Conservation (phyloP, 164 flowering plant genomes). For the Tetracentron sinense region DNA sequence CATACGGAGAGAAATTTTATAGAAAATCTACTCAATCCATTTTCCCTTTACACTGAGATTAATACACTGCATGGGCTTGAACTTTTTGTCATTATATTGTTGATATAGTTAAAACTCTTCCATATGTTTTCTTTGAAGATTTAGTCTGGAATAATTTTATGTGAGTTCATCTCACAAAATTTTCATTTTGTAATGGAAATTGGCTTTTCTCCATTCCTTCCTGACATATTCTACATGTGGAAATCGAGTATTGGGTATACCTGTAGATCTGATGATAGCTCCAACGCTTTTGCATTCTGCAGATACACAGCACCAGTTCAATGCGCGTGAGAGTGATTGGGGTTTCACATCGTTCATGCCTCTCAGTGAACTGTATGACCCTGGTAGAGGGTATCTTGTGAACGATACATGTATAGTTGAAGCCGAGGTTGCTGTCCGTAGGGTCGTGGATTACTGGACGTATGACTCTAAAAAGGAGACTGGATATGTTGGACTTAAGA, state of each 20-base stretch:
- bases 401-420: slow-evolving; percentile 56
- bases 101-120: not conserved
- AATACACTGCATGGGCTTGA: not conserved
- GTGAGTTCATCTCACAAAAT: not conserved
- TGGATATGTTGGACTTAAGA: slow-evolving; percentile 71
- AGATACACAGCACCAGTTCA: slow-evolving; percentile 76
- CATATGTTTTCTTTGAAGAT: not conserved
- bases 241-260: not conserved
- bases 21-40: too few relatives aligned
- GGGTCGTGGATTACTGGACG: slow-evolving; percentile 52
- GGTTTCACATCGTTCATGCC: slow-evolving; percentile 84
- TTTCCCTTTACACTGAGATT: not conserved
- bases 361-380: slow-evolving; percentile 65
- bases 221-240: not conserved
- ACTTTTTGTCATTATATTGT: not conserved
- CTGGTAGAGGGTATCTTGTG: slow-evolving; percentile 59
- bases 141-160: too few relatives aligned
- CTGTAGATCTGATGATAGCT: slow-evolving; percentile 1
- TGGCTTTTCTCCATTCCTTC: not conserved
- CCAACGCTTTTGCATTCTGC: slow-evolving; percentile 16
- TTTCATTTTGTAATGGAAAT: not conserved
- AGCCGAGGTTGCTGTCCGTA: slow-evolving; percentile 68
- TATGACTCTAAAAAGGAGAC: slow-evolving; percentile 74
- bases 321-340: slow-evolving; percentile 74
- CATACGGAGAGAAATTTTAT: too few relatives aligned